phyloP scores from a whole-genome alignment of 2,329 filamentous ascomycete species.

The Sphaerulina musiva region DNA sequence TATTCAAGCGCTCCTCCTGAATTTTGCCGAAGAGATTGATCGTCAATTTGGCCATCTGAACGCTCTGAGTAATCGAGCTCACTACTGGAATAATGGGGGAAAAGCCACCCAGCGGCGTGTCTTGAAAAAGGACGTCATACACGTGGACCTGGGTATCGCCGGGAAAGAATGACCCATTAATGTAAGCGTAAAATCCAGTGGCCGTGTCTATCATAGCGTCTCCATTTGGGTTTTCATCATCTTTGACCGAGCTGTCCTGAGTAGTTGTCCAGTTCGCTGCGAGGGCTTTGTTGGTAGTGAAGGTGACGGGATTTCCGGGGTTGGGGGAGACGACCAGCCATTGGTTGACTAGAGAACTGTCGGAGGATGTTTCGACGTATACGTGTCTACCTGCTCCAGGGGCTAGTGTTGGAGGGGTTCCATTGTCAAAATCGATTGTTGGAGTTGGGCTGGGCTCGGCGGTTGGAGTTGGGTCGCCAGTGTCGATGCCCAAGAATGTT shows the following conservation, averaged over 20 bases:
- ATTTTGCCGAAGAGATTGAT: not conserved
- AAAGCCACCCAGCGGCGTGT: rapidly evolving
- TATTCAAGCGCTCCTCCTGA: not conserved
- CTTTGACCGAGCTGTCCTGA: not conserved
- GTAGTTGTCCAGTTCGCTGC: not conserved
- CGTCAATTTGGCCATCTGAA: not conserved
- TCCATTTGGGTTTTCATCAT: not conserved
- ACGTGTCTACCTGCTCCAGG: not conserved
- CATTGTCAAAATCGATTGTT: not conserved
- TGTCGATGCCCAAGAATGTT: not conserved
- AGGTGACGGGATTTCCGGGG: not conserved
- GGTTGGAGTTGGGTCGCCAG: not conserved
- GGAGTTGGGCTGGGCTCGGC: not conserved
- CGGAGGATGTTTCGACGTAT: not conserved
- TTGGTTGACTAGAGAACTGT: not conserved
- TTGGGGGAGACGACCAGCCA: not conserved
- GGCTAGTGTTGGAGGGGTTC: not conserved
- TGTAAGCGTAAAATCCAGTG: not conserved
- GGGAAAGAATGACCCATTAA: not conserved
- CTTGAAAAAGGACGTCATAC: not conserved
- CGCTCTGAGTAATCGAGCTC: not conserved
- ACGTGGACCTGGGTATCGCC: not conserved
- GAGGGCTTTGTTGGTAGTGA: not conserved
- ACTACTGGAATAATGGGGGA: not conserved
- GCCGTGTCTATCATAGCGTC: not conserved